These are phyloP conservation scores for Ophiostoma sp. DNA, from an alignment of 2,329 filamentous ascomycete species.

Conservation along the genomic window DNA sequence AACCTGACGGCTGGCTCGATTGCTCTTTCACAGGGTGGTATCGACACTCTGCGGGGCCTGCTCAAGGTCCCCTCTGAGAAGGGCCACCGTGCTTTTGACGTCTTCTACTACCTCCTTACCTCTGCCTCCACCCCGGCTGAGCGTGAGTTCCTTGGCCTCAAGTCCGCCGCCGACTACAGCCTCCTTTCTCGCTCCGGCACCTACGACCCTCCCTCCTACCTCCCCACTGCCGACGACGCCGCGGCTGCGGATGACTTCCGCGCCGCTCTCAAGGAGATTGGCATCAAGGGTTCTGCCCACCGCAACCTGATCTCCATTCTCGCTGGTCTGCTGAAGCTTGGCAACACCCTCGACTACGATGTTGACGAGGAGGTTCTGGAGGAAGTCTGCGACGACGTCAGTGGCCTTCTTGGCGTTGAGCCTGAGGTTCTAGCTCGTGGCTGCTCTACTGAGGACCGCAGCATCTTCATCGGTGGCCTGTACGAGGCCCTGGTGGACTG, in stretches of 20 bases:
- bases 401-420: conserved; percentile 80
- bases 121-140: conserved; percentile 88
- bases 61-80: conserved; percentile 75
- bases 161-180: conserved; percentile 72
- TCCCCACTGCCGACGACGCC: conserved; percentile 88
- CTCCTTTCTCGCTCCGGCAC: conserved; percentile 82
- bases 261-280: conserved; percentile 81
- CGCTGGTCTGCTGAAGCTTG: conserved; percentile 84
- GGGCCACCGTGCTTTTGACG: conserved; percentile 91
- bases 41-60: conserved; percentile 79
- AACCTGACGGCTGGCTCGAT: conserved; percentile 74
- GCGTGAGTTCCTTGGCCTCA: conserved; percentile 81
- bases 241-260: conserved; percentile 94
- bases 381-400: conserved; percentile 85
- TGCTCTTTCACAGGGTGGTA: conserved; percentile 80
- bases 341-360: conserved; percentile 82
- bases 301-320: conserved; percentile 83
- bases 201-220: conserved; percentile 80
- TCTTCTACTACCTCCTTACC: conserved; percentile 94
- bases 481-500: conserved; percentile 96
- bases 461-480: conserved; percentile 77
- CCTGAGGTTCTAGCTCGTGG: conserved; percentile 77
- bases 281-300: conserved; percentile 83
- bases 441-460: conserved; percentile 80
- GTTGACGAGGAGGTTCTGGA: conserved; percentile 83